Evolutionary conservation across 148 eudicot genomes (phyloP), one percentile per base, ranked within the genome.

Genomic region (Rhododendron vialii): DNA sequence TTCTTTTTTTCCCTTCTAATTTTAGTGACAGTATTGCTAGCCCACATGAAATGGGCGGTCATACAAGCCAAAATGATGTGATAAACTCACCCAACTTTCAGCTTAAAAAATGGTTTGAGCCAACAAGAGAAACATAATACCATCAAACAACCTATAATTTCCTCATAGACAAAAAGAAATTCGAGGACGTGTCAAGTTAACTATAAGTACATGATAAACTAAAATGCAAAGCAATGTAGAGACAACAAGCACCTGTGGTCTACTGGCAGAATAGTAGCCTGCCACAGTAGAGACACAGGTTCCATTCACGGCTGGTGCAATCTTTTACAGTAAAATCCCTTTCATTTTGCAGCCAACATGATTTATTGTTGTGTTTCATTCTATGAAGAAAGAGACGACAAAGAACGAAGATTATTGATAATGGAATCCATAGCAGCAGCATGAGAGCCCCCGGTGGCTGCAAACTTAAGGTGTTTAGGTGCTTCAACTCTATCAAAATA

Each of bases 401-500:
- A 41, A 30, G 94, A 88, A 22, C 86, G 92, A 75, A 96, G 96
- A 5, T 65, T 79, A 26, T 88, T 79, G 10, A 84, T 22, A 53
- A 96, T 92, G 48, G 94, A 90, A 87, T 89, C 93, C n/a, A 95
- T 96, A 80, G 88, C 84, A 79, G 83, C 73, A 79, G 83, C 73
- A 87, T 92, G 95, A 83, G 99, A 94, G 24, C 92, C 93, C 82
- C 86, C 80, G 30, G 98, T 96, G 48, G 92, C 96, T 74, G 94
- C 84, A 81, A 94, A 90, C 36, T 88, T 86, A 89, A 95, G 90
- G 92, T 96, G 98, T 85, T 96, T 94, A 22, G 98, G 91, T 3
- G 98, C 99, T 92, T 91, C 94, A 53, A 95, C 94, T 88, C 99
- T 93, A 76, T 96, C 99, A 85, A 96, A 96, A 89, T 96, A 95